Evolutionary conservation across 2,329 filamentous ascomycete genomes (phyloP), one percentile per base, ranked within the genome.

Genomic region (Sarocladium strictum): DNA sequence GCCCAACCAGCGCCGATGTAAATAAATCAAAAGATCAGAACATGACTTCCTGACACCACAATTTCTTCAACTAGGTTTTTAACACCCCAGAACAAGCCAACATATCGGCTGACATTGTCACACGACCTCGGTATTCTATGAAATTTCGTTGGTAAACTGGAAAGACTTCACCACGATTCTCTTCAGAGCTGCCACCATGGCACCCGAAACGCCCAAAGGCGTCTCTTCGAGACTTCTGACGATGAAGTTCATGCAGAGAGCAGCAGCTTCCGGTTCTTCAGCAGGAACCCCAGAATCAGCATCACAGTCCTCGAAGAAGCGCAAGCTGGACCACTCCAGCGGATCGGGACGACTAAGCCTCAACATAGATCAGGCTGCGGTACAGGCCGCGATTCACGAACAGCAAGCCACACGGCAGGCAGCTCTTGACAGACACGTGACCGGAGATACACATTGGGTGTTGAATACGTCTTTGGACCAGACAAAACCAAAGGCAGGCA

Each of bases 241-340:
- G 35, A 97, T 96, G 91, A 96, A 96, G 76, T 97, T 97, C 68
- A 97, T 97, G 92, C 92, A 96, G 76, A 83, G 92, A 64, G 88
- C 89, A 58, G 87, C 85, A 51, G 84, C 86, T 51, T 81, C 85
- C 23, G 74, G 73, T 51, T 74, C 74, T 32, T 71, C 64, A 57
- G 65, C 70, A 52, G 67, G 74, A 17, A 74, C 73, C 57, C 68
- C 79, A 59, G 65, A 75, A 62, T 70, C 72, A 51, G 77, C 80
- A 19, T 74, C 78, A 17, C 80, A 67, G 64, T 77, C 69, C 56
- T 72, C 79, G 14, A 91, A 92, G 69, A 84, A 84, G 60, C 80
- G 83, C 59, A 87, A 86, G 64, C 52, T 72, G 57, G 57, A 72
- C 57, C 59, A 69, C 58, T 53, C 64, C 40, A 54, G 77, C 12